Conservation (phyloP, 768 basidiomycete species). For the Galerina marginata region DNA sequence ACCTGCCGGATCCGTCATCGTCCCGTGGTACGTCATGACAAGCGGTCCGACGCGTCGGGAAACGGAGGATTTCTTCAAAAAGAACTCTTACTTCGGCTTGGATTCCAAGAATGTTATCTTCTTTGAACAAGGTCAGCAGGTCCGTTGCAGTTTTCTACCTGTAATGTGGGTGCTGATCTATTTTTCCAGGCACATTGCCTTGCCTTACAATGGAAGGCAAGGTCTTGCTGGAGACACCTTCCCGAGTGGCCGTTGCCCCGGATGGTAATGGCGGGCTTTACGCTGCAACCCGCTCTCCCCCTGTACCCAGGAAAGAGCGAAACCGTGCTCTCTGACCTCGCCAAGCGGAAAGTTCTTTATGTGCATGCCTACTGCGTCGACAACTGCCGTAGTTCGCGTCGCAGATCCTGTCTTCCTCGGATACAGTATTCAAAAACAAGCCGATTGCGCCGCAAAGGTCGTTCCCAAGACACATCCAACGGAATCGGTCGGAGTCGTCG, state of each 20-base stretch:
- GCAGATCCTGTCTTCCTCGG: slow-evolving; percentile 98
- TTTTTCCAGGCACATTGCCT: slow-evolving; percentile 81
- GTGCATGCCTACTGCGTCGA: slow-evolving; percentile 97
- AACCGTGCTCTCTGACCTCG: slow-evolving; percentile 86
- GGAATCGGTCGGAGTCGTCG: slow-evolving; percentile 96
- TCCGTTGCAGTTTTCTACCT: slow-evolving; percentile 2
- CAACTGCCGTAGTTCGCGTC: slow-evolving; percentile 96
- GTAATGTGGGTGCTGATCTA: slow-evolving; percentile 2
- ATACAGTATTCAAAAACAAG: slow-evolving; percentile 86
- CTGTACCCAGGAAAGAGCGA: slow-evolving; percentile 61
- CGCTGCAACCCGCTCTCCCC: slow-evolving; percentile 86
- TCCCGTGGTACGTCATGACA: slow-evolving; percentile 99
- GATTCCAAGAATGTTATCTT: slow-evolving; percentile 80
- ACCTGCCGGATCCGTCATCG: slow-evolving; percentile 63
- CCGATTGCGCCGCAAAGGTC: slow-evolving; percentile 95
- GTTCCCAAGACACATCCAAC: slow-evolving; percentile 87
- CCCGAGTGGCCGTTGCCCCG: slow-evolving; percentile 90
- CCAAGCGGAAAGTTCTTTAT: slow-evolving; percentile 77
- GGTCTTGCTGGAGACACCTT: slow-evolving; percentile 81
- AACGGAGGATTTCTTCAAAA: slow-evolving; percentile 84
- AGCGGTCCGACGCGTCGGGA: slow-evolving; percentile 91
- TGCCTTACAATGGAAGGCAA: slow-evolving; percentile 95
- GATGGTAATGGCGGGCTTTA: slow-evolving; percentile 99
- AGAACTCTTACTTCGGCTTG: slow-evolving; percentile 84
- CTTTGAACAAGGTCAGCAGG: slow-evolving; percentile 88